Evolutionary conservation across 352 stramenopile species (phyloP), one percentile per base, ranked within the genome.

Genomic region (Phytophthora pini): DNA sequence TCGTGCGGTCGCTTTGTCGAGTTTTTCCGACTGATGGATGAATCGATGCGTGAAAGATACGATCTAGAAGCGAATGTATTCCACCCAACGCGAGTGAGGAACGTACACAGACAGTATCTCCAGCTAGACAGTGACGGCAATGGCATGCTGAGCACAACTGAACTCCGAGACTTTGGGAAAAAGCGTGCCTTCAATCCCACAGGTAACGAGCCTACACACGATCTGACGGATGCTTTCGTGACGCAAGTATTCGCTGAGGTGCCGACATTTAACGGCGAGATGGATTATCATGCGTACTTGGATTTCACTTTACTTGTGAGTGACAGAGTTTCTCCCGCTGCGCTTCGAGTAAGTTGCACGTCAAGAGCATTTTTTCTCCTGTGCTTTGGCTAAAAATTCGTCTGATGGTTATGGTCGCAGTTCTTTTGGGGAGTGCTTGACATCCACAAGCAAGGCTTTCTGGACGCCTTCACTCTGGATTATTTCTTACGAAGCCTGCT

Each of bases 401-500:
- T 34, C 38, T 61, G 26, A 2, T 29, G 32, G n/a, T 31, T 39
- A 24, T 54, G 4, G 38, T n/a, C 12, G 46, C 40, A 92, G 83
- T 90, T 90, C 56, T 84, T 90, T 47, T 92, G 81, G 77, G 71
- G 53, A 20, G 70, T 89, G n/a, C 72, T 92, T 8, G 81, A 92
- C 52, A 74, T 88, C 44, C 80, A 89, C 6, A 88, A 89, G 26
- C 83, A 89, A 32, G 77, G 79, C 2, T 89, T 76, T 57, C 53
- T 92, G 20, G 80, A 90, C 43, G 68, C 68, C 5, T 87, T 87
- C 64, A 83, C 78, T 10, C 48, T 92, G 46, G 80, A 90, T 39
- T 84, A 72, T 29, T 92, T 90, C 46, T 49, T 90, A 17, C 62
- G 76, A n/a, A 84, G 86, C 34, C 50, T 90, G 10, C 62, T 82